Evolutionary conservation across 2,329 filamentous ascomycete genomes (phyloP).

Genomic region (Fusarium equiseti): DNA sequence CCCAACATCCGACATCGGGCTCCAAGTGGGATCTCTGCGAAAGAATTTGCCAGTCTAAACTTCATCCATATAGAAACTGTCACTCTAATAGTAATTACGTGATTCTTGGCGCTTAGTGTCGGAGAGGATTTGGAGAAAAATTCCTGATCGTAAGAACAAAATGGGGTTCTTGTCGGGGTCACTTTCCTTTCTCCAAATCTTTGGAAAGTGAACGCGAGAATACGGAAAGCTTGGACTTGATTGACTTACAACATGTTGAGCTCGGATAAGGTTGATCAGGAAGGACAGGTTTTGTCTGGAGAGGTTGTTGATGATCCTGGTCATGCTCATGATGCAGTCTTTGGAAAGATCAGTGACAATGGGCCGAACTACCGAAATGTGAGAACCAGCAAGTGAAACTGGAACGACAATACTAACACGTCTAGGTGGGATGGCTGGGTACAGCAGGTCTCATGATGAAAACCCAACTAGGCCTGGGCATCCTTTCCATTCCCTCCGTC

Average conservation of each 20-base stretch:
- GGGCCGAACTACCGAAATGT: constrained; percentile 51
- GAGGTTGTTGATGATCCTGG: constrained; percentile 9
- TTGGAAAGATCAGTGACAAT: constrained; percentile 48
- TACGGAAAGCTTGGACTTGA: neutral
- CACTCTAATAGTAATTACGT: neutral
- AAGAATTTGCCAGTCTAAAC: constrained; percentile 11
- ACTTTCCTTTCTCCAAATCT: neutral
- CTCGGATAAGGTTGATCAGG: constrained; percentile 4
- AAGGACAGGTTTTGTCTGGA: constrained; percentile 1
- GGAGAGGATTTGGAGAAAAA: constrained; percentile 11
- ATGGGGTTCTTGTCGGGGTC: constrained; percentile 6
- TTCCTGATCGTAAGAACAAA: neutral
- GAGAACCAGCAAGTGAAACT: neutral
- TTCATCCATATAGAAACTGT: neutral
- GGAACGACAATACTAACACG: neutral
- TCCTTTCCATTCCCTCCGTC: constrained; percentile 61
- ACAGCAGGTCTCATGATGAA: constrained; percentile 62
- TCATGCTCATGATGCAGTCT: constrained; percentile 46
- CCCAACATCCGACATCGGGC: constrained; percentile 22
- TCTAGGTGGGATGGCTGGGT: constrained; percentile 58
- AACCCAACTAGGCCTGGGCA: constrained; percentile 59
- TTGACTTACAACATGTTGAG: neutral
- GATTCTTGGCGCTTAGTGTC: constrained; percentile 1
- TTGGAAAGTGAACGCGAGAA: constrained; percentile 2
- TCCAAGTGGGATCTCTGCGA: constrained; percentile 8